Conservation (phyloP, 2,329 filamentous ascomycete species). For the Microdochium trichocladiopsis region DNA sequence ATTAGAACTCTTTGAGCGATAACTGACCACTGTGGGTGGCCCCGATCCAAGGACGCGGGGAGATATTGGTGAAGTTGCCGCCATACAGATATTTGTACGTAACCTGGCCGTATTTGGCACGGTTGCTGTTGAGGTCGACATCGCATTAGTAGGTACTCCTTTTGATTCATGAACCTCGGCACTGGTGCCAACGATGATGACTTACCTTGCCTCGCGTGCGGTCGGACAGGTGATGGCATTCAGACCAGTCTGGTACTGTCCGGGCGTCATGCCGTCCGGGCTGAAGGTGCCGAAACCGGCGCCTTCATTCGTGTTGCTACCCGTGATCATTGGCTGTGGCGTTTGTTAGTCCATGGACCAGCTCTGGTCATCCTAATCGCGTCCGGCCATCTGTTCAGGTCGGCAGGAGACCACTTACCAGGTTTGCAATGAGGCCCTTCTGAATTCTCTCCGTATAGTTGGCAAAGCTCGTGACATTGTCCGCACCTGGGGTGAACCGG, state of each 20-base stretch:
- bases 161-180: background rate
- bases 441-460: constrained; percentile 4
- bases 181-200: background rate
- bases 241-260: background rate
- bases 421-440: constrained; percentile 5
- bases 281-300: constrained; percentile 9
- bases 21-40: constrained; percentile 17
- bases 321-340: constrained; percentile 14
- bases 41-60: constrained; percentile 22
- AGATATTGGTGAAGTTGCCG: constrained; percentile 26
- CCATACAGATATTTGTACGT: constrained; percentile 27
- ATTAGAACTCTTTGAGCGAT: background rate
- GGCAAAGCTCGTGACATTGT: constrained; percentile 5
- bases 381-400: too few species aligned
- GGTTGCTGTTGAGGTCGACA: background rate
- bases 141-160: background rate
- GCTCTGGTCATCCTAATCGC: too few species aligned
- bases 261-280: constrained; percentile 5
- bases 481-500: constrained; percentile 2
- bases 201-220: constrained; percentile 3
- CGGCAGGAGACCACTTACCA: constrained; percentile 5
- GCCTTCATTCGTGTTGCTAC: constrained; percentile 17
- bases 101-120: constrained; percentile 1
- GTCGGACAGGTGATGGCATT: constrained; percentile 4
- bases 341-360: background rate